Conservation (phyloP, 2,329 filamentous ascomycete genomes). For the Fusarium udum region DNA sequence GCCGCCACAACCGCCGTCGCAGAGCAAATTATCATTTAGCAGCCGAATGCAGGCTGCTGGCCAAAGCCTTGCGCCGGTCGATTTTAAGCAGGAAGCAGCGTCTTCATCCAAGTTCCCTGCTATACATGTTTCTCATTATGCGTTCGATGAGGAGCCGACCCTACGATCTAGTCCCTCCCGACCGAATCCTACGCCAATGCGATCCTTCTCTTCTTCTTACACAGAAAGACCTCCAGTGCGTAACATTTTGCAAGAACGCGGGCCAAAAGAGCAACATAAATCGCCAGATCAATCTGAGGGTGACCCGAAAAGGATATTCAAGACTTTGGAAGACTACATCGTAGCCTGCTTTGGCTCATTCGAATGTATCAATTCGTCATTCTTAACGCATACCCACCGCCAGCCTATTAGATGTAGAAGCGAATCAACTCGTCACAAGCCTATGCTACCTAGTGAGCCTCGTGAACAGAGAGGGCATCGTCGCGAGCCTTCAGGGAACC, state of each 20-base stretch:
- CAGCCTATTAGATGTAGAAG: conserved; percentile 35
- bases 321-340: conserved; percentile 80
- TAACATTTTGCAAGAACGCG: conserved; percentile 19
- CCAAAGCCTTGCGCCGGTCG: conserved; percentile 3
- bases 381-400: conserved; percentile 61
- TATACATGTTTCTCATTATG: conserved; percentile 39
- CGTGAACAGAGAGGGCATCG: conserved; percentile 34
- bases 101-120: conserved; percentile 24
- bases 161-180: conserved; percentile 47
- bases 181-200: conserved; percentile 32
- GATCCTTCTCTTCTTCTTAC: conserved; percentile 59
- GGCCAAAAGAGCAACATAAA: conserved; percentile 23
- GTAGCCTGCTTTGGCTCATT: conserved; percentile 73
- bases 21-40: conserved; percentile 34
- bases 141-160: conserved; percentile 53
- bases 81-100: conserved; percentile 4
- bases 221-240: conserved; percentile 50
- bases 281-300: conserved; percentile 29
- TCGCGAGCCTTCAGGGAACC: conserved; percentile 53
- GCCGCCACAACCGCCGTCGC: conserved; percentile 15
- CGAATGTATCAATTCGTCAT: conserved; percentile 80
- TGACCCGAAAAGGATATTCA: conserved; percentile 73
- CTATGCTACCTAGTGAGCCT: conserved; percentile 48
- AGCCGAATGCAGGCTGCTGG: conserved; percentile 31
- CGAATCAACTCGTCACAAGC: conserved; percentile 44